A percentile compares a stretch with the other conserved stretches of the same genome.
phyloP scores from a whole-genome alignment of 345 rosid genomes.

The Lepidium africanum region DNA sequence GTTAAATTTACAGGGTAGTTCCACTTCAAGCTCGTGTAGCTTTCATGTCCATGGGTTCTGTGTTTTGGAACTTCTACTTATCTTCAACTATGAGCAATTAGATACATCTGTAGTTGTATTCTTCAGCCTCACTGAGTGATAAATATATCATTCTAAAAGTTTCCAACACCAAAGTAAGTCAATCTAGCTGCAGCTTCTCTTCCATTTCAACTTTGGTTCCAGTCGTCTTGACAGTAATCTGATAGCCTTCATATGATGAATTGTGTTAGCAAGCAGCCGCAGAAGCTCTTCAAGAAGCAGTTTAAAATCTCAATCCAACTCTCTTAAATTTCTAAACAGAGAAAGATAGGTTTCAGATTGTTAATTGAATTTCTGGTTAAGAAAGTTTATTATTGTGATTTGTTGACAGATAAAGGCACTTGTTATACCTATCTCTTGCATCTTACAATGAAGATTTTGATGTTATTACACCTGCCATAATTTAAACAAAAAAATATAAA shows the following conservation, averaged over 20 bases:
- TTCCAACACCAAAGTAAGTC: slow-evolving; percentile 13
- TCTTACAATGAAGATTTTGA: neutral
- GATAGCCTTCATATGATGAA: neutral
- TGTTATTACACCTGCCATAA: neutral
- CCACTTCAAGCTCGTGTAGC: slow-evolving; percentile 97
- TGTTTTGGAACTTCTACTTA: slow-evolving; percentile 92
- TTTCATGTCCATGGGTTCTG: slow-evolving; percentile 85
- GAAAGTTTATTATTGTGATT: neutral
- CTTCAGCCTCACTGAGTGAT: neutral
- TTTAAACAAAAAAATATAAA: neutral
- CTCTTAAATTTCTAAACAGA: neutral
- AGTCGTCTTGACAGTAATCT: neutral
- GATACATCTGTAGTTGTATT: slow-evolving; percentile 2
- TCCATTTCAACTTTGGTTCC: neutral
- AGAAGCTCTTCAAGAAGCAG: neutral
- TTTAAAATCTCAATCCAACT: neutral
- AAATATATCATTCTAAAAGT: neutral
- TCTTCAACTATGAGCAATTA: slow-evolving; percentile 86
- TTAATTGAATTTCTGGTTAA: neutral
- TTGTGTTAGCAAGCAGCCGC: neutral
- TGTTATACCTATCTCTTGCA: neutral
- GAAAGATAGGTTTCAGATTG: neutral
- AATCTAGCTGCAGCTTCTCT: slow-evolving; percentile 2
- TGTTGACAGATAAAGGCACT: neutral
- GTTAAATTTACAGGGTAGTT: slow-evolving; percentile 51